Conservation (phyloP, 805 yeast species). For the Vanderwaltozyma yarrowii region DNA sequence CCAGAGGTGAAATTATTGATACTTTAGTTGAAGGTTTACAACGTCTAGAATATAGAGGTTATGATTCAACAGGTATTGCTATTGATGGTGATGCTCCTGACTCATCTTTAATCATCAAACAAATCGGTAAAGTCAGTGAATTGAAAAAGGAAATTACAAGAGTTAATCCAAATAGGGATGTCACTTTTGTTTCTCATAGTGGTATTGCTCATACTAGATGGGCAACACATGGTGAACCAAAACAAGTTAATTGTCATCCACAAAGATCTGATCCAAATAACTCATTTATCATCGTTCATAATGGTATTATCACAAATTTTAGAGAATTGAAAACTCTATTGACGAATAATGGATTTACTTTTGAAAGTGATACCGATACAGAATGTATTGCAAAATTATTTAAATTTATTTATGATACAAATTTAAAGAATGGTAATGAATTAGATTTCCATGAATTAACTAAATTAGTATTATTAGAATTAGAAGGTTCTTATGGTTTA, state of each 20-base stretch:
- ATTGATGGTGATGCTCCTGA: conserved; percentile 78
- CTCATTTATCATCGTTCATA: conserved; percentile 90
- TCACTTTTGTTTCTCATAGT: conserved; percentile 70
- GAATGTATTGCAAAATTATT: conserved; percentile 95
- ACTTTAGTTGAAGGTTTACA: conserved; percentile 79
- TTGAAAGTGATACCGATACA: conserved; percentile 92
- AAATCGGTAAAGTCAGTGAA: conserved; percentile 84
- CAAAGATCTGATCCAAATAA: conserved; percentile 76
- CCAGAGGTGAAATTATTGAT: conserved; percentile 86
- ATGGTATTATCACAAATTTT: conserved; percentile 96
- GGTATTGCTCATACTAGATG: conserved; percentile 99
- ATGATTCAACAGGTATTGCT: conserved; percentile 95
- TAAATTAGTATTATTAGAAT: conserved; percentile 81
- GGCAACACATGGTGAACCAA: conserved; percentile 99
- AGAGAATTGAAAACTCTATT: conserved; percentile 82
- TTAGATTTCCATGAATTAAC: conserved; percentile 87
- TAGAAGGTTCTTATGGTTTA: conserved; percentile 96
- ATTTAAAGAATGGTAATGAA: conserved; percentile 58
- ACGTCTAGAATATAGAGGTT: conserved; percentile 94
- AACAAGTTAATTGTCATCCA: conserved; percentile 84
- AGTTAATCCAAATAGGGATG: conserved; percentile 44
- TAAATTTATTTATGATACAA: conserved; percentile 79
- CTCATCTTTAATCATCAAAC: conserved; percentile 65
- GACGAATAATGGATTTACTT: conserved; percentile 64
- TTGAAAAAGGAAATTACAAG: conserved; percentile 55